Evolutionary conservation across 75 land plant genomes (phyloP).

Genomic region (Picea sitchensis): DNA sequence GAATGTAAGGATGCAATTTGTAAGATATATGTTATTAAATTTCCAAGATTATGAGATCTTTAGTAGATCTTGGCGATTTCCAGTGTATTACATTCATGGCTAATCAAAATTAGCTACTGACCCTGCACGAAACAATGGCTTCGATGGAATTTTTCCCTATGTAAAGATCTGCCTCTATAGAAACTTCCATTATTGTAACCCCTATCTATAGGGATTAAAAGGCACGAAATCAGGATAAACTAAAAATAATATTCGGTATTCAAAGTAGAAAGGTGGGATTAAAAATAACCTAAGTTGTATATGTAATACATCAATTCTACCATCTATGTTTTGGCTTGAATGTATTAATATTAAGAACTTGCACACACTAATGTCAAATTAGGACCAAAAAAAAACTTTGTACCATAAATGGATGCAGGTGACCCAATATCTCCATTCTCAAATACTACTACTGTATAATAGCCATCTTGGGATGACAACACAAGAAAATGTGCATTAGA

Average conservation of each 20-base stretch:
- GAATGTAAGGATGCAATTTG: no score
- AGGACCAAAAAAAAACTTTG: background rate
- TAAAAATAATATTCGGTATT: background rate
- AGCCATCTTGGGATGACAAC: conserved; percentile 94
- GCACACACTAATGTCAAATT: background rate
- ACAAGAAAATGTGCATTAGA: conserved; percentile 72
- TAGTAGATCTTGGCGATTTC: no score
- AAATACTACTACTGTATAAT: conserved; percentile 78
- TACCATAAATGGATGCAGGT: conserved; percentile 52
- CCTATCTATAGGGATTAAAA: background rate
- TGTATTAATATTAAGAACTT: background rate
- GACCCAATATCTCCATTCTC: conserved; percentile 77
- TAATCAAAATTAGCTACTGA: no score
- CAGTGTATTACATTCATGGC: no score
- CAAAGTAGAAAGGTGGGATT: background rate
- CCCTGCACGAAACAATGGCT: no score
- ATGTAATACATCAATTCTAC: background rate
- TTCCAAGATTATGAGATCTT: no score
- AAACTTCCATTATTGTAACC: no score
- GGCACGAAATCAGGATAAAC: background rate
- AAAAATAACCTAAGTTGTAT: background rate
- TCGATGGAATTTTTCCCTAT: no score
- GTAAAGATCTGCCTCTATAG: no score
- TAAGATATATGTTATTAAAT: no score
- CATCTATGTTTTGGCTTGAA: background rate